A percentile compares a stretch with the other conserved stretches of the same genome.
phyloP scores from a whole-genome alignment of 2,329 filamentous ascomycete genomes.

The Fusarium armeniacum region DNA sequence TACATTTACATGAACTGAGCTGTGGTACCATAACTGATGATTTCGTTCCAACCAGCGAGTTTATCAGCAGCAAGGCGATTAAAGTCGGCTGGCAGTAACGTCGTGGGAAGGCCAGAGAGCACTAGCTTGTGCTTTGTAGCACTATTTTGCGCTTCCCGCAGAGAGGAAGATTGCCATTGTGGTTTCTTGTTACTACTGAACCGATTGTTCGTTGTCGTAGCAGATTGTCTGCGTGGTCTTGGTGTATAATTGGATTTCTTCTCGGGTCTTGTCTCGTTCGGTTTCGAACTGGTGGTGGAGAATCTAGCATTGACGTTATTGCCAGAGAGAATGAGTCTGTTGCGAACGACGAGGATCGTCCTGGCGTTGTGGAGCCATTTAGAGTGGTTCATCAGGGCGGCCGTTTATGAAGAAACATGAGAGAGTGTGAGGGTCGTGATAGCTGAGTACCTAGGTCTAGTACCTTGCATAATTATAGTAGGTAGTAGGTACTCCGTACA shows the following conservation, averaged over 20 bases:
- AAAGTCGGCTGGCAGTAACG: slow-evolving; percentile 78
- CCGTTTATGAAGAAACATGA: slow-evolving; percentile 38
- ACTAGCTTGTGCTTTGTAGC: background rate
- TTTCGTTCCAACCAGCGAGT: slow-evolving; percentile 76
- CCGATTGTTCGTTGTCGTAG: background rate
- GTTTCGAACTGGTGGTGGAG: background rate
- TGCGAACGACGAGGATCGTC: slow-evolving; percentile 38
- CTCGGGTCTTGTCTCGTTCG: slow-evolving; percentile 1
- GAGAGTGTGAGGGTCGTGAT: slow-evolving; percentile 7
- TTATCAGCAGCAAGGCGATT: slow-evolving; percentile 74
- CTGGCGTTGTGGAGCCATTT: slow-evolving; percentile 48
- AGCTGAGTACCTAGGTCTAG: background rate
- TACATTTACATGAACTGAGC: background rate
- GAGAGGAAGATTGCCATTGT: background rate
- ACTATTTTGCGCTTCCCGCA: background rate
- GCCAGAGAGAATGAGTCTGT: slow-evolving; percentile 17
- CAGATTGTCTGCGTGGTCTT: background rate
- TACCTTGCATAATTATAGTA: slow-evolving; percentile 1
- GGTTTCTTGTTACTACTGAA: background rate
- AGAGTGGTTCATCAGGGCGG: slow-evolving; percentile 52
- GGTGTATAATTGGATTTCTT: background rate
- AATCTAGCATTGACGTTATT: background rate
- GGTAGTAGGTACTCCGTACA: background rate
- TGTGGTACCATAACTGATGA: slow-evolving; percentile 68
- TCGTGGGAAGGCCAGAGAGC: slow-evolving; percentile 61